Conservation (phyloP, 2,329 filamentous ascomycete species). For the Colletotrichum musicola region DNA sequence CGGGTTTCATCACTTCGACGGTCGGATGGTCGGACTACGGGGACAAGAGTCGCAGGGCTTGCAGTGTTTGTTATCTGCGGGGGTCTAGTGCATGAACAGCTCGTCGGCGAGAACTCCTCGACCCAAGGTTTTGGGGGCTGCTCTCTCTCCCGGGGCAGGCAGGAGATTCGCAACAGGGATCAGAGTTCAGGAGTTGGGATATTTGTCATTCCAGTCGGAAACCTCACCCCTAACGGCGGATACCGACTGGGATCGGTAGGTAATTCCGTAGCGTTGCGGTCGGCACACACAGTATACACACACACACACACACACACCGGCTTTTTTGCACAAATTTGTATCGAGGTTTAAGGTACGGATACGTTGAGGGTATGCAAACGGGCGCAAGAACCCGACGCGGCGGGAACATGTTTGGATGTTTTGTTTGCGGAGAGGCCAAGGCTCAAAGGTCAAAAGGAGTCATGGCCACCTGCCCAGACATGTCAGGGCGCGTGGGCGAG, state of each 20-base stretch:
- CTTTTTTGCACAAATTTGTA: too few relatives aligned
- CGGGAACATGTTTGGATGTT: background rate
- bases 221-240: too few relatives aligned
- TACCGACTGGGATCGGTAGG: too few relatives aligned
- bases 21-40: background rate
- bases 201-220: constrained; percentile 6
- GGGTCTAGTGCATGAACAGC: background rate
- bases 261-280: too few relatives aligned
- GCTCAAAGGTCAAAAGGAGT: background rate
- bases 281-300: too few relatives aligned
- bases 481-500: constrained; percentile 1
- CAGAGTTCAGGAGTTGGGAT: constrained; percentile 1
- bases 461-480: background rate
- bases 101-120: background rate
- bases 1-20: background rate
- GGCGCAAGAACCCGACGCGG: too few relatives aligned
- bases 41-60: background rate
- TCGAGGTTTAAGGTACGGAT: too few relatives aligned
- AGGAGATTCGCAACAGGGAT: constrained; percentile 11
- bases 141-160: background rate
- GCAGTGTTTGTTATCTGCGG: background rate
- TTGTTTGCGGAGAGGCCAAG: background rate
- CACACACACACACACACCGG: too few relatives aligned
- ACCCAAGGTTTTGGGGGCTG: background rate
- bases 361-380: too few relatives aligned